Evolutionary conservation across 176 grass and related monocot species (phyloP).

Genomic region (Carex cristatella): DNA sequence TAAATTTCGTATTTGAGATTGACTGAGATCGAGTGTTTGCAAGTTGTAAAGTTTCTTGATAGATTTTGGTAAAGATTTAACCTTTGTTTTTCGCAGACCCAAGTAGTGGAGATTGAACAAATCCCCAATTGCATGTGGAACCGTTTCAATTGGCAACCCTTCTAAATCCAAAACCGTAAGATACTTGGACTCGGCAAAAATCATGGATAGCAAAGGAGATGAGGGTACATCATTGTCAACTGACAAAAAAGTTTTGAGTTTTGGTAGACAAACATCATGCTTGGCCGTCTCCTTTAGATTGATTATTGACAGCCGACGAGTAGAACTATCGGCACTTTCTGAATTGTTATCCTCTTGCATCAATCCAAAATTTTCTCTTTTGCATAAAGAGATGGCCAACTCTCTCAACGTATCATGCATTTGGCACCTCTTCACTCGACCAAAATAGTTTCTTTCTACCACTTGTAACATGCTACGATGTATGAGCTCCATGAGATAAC

Average conservation of each 20-base stretch:
- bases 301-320: conserved; percentile 17
- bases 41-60: conserved; percentile 27
- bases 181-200: background rate
- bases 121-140: conserved; percentile 2
- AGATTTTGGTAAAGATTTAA: background rate
- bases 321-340: background rate
- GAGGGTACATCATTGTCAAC: background rate
- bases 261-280: background rate
- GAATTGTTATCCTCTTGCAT: background rate
- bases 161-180: conserved; percentile 22
- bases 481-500: conserved; percentile 22
- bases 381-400: background rate
- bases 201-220: background rate
- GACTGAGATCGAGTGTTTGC: background rate
- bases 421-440: background rate
- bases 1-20: background rate
- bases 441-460: background rate
- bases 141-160: background rate
- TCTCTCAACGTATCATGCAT: conserved; percentile 28
- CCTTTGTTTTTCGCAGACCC: background rate
- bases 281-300: background rate
- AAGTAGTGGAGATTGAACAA: conserved; percentile 31
- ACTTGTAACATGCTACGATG: conserved; percentile 28
- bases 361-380: conserved; percentile 18
- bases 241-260: background rate